Conservation (phyloP, 768 basidiomycete species). For the Boletus edulis region DNA sequence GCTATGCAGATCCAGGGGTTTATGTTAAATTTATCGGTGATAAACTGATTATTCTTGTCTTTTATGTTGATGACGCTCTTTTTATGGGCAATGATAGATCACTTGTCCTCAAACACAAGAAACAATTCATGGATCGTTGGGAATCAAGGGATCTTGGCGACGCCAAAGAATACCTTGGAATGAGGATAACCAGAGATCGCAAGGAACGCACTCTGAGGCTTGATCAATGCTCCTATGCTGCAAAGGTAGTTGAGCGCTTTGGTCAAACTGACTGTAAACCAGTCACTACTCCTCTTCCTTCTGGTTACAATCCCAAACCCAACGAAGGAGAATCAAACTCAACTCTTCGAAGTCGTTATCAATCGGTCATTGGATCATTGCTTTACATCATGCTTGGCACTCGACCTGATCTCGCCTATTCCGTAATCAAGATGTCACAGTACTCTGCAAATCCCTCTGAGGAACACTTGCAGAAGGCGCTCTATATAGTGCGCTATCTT, state of each 20-base stretch:
- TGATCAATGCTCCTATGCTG: not conserved
- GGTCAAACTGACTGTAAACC: not conserved
- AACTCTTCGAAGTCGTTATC: not conserved
- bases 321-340: not conserved
- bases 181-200: not conserved
- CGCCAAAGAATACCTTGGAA: not conserved
- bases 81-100: not conserved
- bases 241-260: not conserved
- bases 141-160: not conserved
- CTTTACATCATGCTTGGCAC: no score
- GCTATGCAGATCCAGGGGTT: not conserved
- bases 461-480: not conserved
- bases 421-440: not conserved
- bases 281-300: not conserved
- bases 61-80: not conserved
- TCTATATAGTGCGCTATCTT: not conserved
- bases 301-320: not conserved
- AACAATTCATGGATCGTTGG: not conserved
- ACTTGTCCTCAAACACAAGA: not conserved
- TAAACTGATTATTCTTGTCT: not conserved
- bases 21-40: not conserved
- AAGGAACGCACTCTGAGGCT: not conserved
- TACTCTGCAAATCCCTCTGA: not conserved
- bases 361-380: no score
- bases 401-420: no score